These are phyloP conservation scores for Alternaria ethzedia DNA, from an alignment of 2,329 filamentous ascomycete genomes.

Conservation along the genomic window DNA sequence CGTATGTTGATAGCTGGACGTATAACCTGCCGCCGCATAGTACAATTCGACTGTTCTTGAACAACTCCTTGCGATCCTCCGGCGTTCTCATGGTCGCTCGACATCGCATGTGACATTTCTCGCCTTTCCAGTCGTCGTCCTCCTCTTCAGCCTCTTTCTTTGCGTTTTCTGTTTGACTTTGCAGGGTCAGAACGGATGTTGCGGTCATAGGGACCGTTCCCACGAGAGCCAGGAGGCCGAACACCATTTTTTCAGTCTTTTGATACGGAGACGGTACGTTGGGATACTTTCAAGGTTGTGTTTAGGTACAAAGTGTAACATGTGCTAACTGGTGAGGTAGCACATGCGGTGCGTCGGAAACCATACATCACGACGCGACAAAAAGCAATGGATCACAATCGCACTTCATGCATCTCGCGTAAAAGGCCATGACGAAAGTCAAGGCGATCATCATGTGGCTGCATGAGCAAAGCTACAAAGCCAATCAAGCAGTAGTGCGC, in stretches of 20 bases:
- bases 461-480: not conserved
- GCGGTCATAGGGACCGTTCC: conserved; percentile 27
- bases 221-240: conserved; percentile 21
- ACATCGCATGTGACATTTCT: conserved; percentile 28
- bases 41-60: conserved; percentile 20
- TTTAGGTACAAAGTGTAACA: not conserved
- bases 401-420: not conserved
- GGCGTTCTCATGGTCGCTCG: conserved; percentile 22
- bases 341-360: not conserved
- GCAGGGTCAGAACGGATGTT: conserved; percentile 25
- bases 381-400: not conserved
- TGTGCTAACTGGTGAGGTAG: not conserved
- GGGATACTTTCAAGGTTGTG: not conserved
- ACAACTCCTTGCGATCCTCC: conserved; percentile 25
- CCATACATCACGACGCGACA: not conserved
- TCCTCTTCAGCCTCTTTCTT: conserved; percentile 12
- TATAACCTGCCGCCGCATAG: conserved; percentile 25
- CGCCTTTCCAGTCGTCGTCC: conserved; percentile 26
- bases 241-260: conserved; percentile 12
- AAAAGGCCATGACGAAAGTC: conserved; percentile 8
- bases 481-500: conserved; percentile 1
- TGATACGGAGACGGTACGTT: not conserved
- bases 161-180: conserved; percentile 26
- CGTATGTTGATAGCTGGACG: conserved; percentile 27
- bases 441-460: conserved; percentile 15